Percentiles rank a stretch among this genome's conserved stretches.
phyloP scores from a whole-genome alignment of 2,329 filamentous ascomycete genomes.

The Fusarium beomiforme region DNA sequence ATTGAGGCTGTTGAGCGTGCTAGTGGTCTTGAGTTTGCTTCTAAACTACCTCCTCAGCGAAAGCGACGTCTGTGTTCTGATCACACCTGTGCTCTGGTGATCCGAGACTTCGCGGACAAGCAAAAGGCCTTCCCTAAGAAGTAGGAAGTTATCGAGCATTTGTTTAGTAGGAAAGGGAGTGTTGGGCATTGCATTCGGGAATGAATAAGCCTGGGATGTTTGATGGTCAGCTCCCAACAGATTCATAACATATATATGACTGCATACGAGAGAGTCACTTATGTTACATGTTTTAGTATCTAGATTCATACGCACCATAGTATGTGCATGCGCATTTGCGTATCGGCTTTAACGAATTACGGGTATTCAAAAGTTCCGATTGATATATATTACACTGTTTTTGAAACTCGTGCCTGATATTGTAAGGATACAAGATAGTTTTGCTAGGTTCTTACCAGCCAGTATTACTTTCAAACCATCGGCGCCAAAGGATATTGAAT shows the following conservation, averaged over 20 bases:
- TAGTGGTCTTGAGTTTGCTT: constrained; percentile 89
- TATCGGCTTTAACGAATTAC: background rate
- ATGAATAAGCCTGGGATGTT: background rate
- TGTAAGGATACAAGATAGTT: background rate
- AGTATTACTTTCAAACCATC: constrained; percentile 26
- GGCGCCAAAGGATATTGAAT: constrained; percentile 40
- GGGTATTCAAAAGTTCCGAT: constrained; percentile 9
- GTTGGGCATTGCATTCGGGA: background rate
- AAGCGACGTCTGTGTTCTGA: constrained; percentile 87
- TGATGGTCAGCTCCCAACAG: background rate
- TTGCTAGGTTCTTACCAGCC: background rate
- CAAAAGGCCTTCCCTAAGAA: constrained; percentile 67
- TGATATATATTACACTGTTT: constrained; percentile 16
- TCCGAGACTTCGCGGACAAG: constrained; percentile 78
- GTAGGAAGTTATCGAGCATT: background rate
- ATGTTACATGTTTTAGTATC: background rate
- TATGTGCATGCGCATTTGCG: background rate
- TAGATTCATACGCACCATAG: background rate
- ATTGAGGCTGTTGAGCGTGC: constrained; percentile 92
- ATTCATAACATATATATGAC: background rate
- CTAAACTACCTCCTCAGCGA: constrained; percentile 77
- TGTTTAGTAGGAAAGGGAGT: constrained; percentile 7
- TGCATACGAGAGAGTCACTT: background rate
- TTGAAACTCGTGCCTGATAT: background rate
- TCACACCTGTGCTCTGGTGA: constrained; percentile 81